Base-by-base conservation (phyloP, 768 basidiomycete species). In the Tricholoma furcatifolium region DNA sequence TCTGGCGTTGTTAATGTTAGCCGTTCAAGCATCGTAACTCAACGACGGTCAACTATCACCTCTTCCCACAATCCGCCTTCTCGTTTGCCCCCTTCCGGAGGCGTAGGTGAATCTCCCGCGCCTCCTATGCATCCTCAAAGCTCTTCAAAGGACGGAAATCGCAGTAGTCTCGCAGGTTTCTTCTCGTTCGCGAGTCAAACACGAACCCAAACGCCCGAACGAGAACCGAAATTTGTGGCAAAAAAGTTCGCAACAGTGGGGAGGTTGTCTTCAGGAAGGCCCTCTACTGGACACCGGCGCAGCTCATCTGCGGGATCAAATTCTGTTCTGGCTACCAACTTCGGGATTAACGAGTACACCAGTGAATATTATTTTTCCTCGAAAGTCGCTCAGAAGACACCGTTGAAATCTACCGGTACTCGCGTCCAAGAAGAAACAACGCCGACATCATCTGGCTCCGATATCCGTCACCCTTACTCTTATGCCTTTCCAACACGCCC, bases 101-200 rank as follows among this genome's bases (percentile, higher is more conserved):
- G 83, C 21, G 77, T 90, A 18, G 87, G 87, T 24, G 84, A 86
- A 55, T 80, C 84, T 0, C 89, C 88, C 4, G 67, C 67, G 43
- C 80, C 70, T 10, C 71, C 57, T 31, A 63, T 56, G 6, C 70
- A 65, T 51, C 65, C 65, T 59, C 69, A 41, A 38, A 51, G 27
- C 48, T 45, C 47, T 23, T 57, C 45, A 46, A 57, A 49, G 38
- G 48, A 59, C 6, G 55, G 56, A 47, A 76, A 74, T 61, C 74
- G 83, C 7, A 67, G 70, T n/a, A 85, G 84, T 60, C 61, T 85
- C 5, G 72, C 76, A 3, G 80, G 73, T 63, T 69, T 84, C 45
- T 81, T 85, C 59, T 69, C 74, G 6, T 78, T 84, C 54, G 74
- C 75, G 30, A 53, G 60, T 58, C 60, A 68, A 58, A 35, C 43